phyloP scores from a whole-genome alignment of 176 grass and related monocot genomes.

The Carex littledalei region DNA sequence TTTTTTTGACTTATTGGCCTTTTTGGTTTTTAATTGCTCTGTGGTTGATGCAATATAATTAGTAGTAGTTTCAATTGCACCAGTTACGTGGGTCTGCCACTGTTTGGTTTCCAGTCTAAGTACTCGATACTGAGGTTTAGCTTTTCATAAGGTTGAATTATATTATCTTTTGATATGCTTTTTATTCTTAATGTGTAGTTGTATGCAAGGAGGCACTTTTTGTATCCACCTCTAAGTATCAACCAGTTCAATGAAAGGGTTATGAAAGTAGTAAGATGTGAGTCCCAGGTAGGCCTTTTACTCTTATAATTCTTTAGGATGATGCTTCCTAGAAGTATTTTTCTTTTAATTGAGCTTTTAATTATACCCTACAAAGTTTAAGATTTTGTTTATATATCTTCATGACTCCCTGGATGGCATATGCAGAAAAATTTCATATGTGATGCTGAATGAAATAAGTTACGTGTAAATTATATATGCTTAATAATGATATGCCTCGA shows the following conservation, averaged over 20 bases:
- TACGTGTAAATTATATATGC: background rate
- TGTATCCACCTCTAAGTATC: constrained; percentile 89
- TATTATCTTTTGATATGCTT: constrained; percentile 22
- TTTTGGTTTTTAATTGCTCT: background rate
- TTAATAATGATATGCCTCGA: background rate
- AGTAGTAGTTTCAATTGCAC: background rate
- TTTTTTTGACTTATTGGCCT: background rate
- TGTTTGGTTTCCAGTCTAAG: background rate
- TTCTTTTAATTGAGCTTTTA: constrained; percentile 5
- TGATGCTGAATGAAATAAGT: background rate
- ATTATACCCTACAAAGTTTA: background rate
- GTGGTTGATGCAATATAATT: background rate
- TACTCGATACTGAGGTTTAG: background rate
- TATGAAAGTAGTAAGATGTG: constrained; percentile 90
- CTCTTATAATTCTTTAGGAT: constrained; percentile 7
- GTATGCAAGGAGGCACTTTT: constrained; percentile 91
- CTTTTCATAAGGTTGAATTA: constrained; percentile 18
- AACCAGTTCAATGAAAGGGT: constrained; percentile 93
- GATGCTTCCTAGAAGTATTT: constrained; percentile 3
- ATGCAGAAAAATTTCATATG: background rate
- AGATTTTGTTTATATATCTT: background rate
- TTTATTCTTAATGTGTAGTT: constrained; percentile 44
- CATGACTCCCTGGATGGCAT: background rate
- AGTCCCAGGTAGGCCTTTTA: constrained; percentile 61
- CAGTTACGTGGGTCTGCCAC: background rate